A percentile compares a stretch with the other conserved stretches of the same genome.
phyloP scores from a whole-genome alignment of 2,329 filamentous ascomycete species.

The Fusarium tanahbumbuense region DNA sequence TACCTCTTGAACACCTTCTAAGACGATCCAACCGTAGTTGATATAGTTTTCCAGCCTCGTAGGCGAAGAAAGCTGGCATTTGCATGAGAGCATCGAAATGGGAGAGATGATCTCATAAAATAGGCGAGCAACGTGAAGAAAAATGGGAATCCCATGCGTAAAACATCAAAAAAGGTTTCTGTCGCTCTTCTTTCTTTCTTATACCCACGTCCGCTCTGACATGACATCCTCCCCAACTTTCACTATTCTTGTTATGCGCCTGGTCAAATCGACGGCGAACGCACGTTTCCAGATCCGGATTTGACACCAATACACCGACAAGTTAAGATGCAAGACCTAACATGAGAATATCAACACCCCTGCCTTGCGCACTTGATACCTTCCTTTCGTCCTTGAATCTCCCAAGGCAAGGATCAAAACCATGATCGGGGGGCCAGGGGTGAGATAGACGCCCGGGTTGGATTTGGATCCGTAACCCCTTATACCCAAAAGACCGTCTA shows the following conservation, averaged over 20 bases:
- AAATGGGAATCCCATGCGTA: slow-evolving; percentile 40
- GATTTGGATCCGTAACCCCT: slow-evolving; percentile 35
- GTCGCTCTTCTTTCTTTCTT: slow-evolving; percentile 42
- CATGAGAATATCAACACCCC: slow-evolving; percentile 47
- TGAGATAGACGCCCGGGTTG: slow-evolving; percentile 12
- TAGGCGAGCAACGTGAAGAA: slow-evolving; percentile 25
- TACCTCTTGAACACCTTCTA: slow-evolving; percentile 24
- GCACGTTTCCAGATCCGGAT: slow-evolving; percentile 35
- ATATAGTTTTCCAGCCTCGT: slow-evolving; percentile 8
- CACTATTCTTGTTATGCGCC: slow-evolving; percentile 31
- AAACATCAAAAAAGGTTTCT: slow-evolving; percentile 45
- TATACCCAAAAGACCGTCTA: slow-evolving; percentile 48
- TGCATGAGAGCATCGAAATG: slow-evolving; percentile 1
- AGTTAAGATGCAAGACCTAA: slow-evolving; percentile 44
- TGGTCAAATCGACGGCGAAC: slow-evolving; percentile 28
- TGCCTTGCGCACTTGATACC: slow-evolving; percentile 25
- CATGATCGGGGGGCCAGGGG: slow-evolving; percentile 32
- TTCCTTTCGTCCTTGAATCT: slow-evolving; percentile 23
- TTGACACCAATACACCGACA: slow-evolving; percentile 46
- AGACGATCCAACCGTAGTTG: slow-evolving; percentile 22
- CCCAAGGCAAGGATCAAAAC: slow-evolving; percentile 36
- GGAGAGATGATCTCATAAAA: slow-evolving; percentile 22
- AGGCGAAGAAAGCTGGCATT: slow-evolving; percentile 17
- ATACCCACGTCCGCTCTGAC: slow-evolving; percentile 22
- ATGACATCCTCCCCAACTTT: slow-evolving; percentile 23